Percentiles rank a stretch among this genome's conserved stretches.
phyloP scores from a whole-genome alignment of 2,329 filamentous ascomycete genomes.

The Phoma sp. region DNA sequence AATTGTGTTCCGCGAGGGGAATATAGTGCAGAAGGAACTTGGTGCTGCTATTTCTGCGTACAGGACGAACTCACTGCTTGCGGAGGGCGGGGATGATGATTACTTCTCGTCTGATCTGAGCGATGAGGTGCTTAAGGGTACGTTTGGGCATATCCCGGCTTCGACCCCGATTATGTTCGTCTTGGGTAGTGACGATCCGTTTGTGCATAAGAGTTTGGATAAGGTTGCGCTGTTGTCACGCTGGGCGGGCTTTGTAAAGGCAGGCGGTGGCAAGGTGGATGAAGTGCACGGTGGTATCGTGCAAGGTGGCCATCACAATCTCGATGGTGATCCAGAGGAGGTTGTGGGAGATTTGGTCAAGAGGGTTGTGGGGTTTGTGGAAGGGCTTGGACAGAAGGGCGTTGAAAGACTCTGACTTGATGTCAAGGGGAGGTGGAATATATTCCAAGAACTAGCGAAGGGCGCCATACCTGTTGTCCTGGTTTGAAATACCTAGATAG shows the following conservation, averaged over 20 bases:
- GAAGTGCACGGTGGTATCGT: slow-evolving; percentile 58
- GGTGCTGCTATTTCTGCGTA: slow-evolving; percentile 61
- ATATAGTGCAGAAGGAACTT: slow-evolving; percentile 35
- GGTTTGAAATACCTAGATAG: not conserved
- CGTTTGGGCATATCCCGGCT: slow-evolving; percentile 69
- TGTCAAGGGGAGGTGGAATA: not conserved
- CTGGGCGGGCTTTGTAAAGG: slow-evolving; percentile 60
- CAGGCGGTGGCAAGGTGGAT: slow-evolving; percentile 57
- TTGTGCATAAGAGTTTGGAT: slow-evolving; percentile 65
- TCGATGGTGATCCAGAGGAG: slow-evolving; percentile 56
- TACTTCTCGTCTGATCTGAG: slow-evolving; percentile 84
- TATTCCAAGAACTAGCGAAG: not conserved
- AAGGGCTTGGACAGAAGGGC: slow-evolving; percentile 18
- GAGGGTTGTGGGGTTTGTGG: slow-evolving; percentile 61
- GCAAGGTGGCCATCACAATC: slow-evolving; percentile 59
- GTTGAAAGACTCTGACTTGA: slow-evolving; percentile 1
- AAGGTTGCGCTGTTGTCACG: slow-evolving; percentile 63
- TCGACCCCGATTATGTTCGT: slow-evolving; percentile 67
- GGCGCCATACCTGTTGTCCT: not conserved
- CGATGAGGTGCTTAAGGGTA: slow-evolving; percentile 62
- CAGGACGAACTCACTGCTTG: slow-evolving; percentile 66
- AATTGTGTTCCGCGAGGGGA: slow-evolving; percentile 57
- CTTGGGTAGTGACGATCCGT: slow-evolving; percentile 71
- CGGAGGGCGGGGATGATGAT: slow-evolving; percentile 76
- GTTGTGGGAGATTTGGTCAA: slow-evolving; percentile 59